A percentile compares a stretch with the other conserved stretches of the same genome.
Evolutionary conservation across 2,329 filamentous ascomycete genomes (phyloP).

Genomic region (Rutstroemia sp.): DNA sequence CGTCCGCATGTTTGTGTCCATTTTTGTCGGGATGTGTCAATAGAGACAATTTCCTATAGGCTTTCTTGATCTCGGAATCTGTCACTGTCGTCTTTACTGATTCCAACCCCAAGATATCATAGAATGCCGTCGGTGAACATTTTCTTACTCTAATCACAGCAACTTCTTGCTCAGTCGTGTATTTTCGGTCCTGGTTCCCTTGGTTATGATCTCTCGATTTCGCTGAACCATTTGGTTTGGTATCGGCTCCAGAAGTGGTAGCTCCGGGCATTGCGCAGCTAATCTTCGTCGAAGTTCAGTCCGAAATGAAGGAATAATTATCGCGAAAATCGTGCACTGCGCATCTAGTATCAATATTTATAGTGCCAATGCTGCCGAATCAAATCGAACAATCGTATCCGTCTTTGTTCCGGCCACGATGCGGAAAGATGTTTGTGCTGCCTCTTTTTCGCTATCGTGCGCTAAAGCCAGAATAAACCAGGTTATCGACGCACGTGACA

Average conservation of each 20-base stretch:
- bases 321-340: neutral
- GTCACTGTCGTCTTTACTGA: slow-evolving; percentile 55
- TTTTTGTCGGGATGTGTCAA: slow-evolving; percentile 99
- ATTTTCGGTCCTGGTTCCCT: slow-evolving; percentile 57
- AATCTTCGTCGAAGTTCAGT: neutral
- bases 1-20: slow-evolving; percentile 87
- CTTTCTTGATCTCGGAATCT: slow-evolving; percentile 91
- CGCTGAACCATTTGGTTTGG: slow-evolving; percentile 30
- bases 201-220: slow-evolving; percentile 45
- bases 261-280: slow-evolving; percentile 28
- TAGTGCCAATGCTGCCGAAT: neutral
- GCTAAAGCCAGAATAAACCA: slow-evolving; percentile 6
- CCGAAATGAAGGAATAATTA: neutral
- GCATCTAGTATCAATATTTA: neutral
- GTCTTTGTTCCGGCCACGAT: slow-evolving; percentile 15
- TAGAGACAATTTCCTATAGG: slow-evolving; percentile 88
- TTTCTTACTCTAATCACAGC: slow-evolving; percentile 83
- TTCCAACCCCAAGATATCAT: slow-evolving; percentile 82
- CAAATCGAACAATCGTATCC: neutral
- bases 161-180: slow-evolving; percentile 82
- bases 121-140: slow-evolving; percentile 83
- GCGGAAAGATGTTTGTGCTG: slow-evolving; percentile 2
- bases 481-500: slow-evolving; percentile 1
- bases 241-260: slow-evolving; percentile 37
- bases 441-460: slow-evolving; percentile 3